A percentile compares a stretch with the other conserved stretches of the same genome.
These are phyloP conservation scores for Apiotrichum veenhuisii DNA, from an alignment of 1,284 basidiomycete species.

Conservation along the genomic window DNA sequence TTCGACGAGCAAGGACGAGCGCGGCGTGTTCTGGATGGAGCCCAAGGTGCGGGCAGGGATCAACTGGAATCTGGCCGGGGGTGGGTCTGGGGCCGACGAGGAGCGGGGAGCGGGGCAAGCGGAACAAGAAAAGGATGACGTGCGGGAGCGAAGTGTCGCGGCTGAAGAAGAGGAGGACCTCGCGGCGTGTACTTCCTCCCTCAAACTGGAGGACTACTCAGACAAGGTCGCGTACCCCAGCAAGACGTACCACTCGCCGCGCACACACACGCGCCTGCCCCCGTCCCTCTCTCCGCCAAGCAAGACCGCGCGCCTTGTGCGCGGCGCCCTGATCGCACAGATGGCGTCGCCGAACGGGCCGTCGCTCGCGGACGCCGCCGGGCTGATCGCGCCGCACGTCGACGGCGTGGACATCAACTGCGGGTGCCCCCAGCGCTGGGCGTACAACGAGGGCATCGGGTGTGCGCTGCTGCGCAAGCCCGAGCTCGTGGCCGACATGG, in stretches of 20 bases:
- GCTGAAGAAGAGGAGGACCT: neutral
- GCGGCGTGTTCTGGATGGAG: conserved; percentile 55
- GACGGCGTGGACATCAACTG: conserved; percentile 61
- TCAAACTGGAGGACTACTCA: neutral
- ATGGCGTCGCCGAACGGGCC: conserved; percentile 56
- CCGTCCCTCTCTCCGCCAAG: conserved; percentile 28
- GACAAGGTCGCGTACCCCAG: neutral
- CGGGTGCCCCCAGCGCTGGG: conserved; percentile 57
- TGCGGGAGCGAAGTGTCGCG: neutral
- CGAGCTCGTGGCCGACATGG: conserved; percentile 57
- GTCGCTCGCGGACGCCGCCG: conserved; percentile 57
- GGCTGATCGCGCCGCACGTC: conserved; percentile 54
- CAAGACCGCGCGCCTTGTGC: conserved; percentile 41
- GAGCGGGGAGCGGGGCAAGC: conserved; percentile 8
- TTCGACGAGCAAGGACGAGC: conserved; percentile 53
- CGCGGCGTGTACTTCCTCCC: neutral
- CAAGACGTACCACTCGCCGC: conserved; percentile 25
- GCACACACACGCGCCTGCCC: conserved; percentile 32
- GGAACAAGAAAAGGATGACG: neutral
- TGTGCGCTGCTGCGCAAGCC: conserved; percentile 59
- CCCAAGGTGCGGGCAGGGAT: conserved; percentile 11
- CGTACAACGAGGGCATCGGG: conserved; percentile 57
- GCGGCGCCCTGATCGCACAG: conserved; percentile 57
- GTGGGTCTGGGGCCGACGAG: neutral
- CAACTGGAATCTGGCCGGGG: neutral